Base-by-base conservation (phyloP, 2,329 filamentous ascomycete species). In the Dactylellina leptospora region DNA sequence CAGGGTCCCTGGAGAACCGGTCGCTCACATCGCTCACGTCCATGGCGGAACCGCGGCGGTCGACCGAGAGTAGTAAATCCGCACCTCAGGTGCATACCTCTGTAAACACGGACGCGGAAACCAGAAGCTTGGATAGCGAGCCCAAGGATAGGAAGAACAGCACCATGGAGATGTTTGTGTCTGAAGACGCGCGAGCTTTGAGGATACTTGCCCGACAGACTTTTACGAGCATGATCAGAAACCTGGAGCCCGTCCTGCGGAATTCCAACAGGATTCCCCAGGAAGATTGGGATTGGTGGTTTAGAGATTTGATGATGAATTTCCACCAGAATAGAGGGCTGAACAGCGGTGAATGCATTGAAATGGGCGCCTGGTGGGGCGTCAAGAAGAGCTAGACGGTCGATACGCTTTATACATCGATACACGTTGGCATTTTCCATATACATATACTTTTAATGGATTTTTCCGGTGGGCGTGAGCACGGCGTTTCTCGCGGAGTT, bases 281-380 rank as follows among this genome's bases (percentile, higher is more conserved):
- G 78, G 92, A 96, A 76, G 93, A 97, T 81, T 97, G 92, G 92
- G 90, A 96, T 79, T 84, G 87, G 42, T 97, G 93, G 93, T 87
- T 90, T 81, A 87, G 88, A 40, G 91, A 89, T 80, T 91, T 96
- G 89, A 93, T 92, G 85, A 86, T 86, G 48, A 90, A 95, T 79
- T 80, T 97, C 77, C 84, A 96, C 78, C 87, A 89, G 78, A 89
- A 93, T 72, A 88, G 87, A 60, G 90, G 91, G 18, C 88, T 90
- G 16, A 87, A 86, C 50, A 92, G 87, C 82, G 92, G 93, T 50
- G 93, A 97, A 80, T 96, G 92, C 80, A 81, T 97, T 18, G 86
- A 88, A 79, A 80, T 87, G 68, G 86, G 86, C 44, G 85, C 86
- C 13, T 88, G 86, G 86, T 88, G 85, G 85, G 86, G 84, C 56